phyloP scores from a whole-genome alignment of 1,284 basidiomycete genomes.

The Pseudomicrostroma phylloplanum region DNA sequence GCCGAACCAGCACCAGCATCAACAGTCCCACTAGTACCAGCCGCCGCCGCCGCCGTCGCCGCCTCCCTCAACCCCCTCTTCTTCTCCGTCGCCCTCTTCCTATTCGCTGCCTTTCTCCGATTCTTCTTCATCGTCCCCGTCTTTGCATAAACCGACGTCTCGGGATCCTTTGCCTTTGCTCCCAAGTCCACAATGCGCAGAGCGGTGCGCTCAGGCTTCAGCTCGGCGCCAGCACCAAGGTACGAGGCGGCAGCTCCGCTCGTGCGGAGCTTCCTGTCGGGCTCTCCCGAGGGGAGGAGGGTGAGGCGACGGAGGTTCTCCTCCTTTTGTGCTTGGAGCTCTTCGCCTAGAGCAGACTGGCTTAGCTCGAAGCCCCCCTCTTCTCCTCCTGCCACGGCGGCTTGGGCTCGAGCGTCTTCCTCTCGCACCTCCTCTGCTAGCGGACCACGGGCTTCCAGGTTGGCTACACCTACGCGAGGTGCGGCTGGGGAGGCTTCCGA shows the following conservation, averaged over 20 bases:
- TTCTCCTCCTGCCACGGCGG: too few relatives aligned
- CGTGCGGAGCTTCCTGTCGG: background rate
- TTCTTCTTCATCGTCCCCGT: constrained; percentile 9
- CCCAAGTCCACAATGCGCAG: too few relatives aligned
- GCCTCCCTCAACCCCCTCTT: background rate
- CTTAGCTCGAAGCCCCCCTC: too few relatives aligned
- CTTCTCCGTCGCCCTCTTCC: constrained; percentile 3
- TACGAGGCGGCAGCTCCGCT: constrained; percentile 5
- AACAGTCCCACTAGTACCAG: too few relatives aligned
- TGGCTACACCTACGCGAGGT: background rate
- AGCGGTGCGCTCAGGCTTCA: constrained; percentile 4
- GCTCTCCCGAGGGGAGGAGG: constrained; percentile 1
- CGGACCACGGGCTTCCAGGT: background rate
- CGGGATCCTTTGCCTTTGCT: background rate
- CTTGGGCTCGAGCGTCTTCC: background rate
- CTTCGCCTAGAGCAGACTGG: too few relatives aligned
- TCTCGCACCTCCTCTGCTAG: constrained; percentile 2
- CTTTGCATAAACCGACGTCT: background rate
- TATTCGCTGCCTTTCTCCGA: constrained; percentile 10
- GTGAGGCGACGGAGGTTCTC: background rate
- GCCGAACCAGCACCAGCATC: too few relatives aligned
- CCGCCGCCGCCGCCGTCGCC: background rate
- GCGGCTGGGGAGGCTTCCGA: background rate
- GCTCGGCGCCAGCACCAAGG: constrained; percentile 7
- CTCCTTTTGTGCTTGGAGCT: too few relatives aligned